Evolutionary conservation across 768 basidiomycete species (phyloP), one percentile per base, ranked within the genome.

Genomic region (Mycena sanguinolenta): DNA sequence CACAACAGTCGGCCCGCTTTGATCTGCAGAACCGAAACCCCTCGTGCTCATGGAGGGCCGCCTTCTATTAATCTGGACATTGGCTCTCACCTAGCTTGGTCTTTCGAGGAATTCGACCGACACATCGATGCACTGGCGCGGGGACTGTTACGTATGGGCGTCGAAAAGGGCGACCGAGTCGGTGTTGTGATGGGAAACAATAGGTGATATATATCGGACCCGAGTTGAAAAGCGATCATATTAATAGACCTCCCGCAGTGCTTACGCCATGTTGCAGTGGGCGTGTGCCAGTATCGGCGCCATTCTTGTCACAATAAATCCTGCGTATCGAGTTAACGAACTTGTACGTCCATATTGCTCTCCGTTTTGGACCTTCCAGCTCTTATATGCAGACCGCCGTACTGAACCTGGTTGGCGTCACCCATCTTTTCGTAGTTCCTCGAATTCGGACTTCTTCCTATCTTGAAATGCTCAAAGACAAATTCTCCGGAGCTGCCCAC

Each of bases 261-360:
- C 92, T 21, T 96, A 96, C 77, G 93, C 93, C 0, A 84, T 88
- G 82, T 80, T 95, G 27, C 94, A 96, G 74, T 95, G 93, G 94
- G 94, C 94, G 4, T 93, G 92, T 67, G 92, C 93, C n/a, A 89
- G 88, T 58, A 86, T 95, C 67, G 94, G 94, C n/a, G 94, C 92
- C 16, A 89, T 95, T 63, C 80, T 95, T 39, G 93, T 93, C 25
- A 95, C 94, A 10, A 84, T 95, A 54, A 96, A 96, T 73, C 95
- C 94, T 3, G 92, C 94, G 0, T 95, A 94, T 76, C 88, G 91
- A 30, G 73, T 90, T 8, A 83, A 86, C 38, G 94, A 96, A 76
- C 83, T 95, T 59, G 93, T 93, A 68, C 60, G 87, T 82, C n/a
- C n/a, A 38, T 36, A n/a, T 46, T 3, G 2, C 27, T 19, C n/a